A percentile compares a stretch with the other conserved stretches of the same genome.
Evolutionary conservation across 2,329 filamentous ascomycete genomes (phyloP).

Genomic region (Orbilia javanica): DNA sequence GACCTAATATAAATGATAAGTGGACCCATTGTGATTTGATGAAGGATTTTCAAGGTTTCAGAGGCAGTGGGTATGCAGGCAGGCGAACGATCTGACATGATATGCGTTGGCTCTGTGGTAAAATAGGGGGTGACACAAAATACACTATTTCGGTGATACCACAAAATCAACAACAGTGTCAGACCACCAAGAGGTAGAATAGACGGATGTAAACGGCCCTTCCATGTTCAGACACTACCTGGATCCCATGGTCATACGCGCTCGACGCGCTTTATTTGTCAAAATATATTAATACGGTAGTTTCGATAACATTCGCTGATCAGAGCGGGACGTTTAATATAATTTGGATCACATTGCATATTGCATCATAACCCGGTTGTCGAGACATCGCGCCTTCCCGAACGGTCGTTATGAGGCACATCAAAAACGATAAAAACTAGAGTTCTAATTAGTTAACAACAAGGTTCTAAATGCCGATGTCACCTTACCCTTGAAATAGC

Average conservation of each 20-base stretch:
- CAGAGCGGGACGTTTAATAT: background rate
- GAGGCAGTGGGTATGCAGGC: no score
- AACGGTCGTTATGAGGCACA: conserved; percentile 5
- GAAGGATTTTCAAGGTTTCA: background rate
- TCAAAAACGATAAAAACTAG: background rate
- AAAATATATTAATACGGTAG: background rate
- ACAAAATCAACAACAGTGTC: conserved; percentile 15
- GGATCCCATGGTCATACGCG: background rate
- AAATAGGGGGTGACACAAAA: background rate
- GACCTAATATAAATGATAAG: background rate
- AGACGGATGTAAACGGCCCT: background rate
- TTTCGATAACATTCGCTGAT: background rate
- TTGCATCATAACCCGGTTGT: background rate
- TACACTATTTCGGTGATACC: background rate
- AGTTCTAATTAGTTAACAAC: background rate
- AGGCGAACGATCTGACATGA: background rate
- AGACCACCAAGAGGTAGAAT: background rate
- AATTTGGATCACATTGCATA: no score
- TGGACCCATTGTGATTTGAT: background rate
- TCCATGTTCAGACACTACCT: background rate
- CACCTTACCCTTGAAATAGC: conserved; percentile 18
- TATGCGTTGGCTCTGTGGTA: conserved; percentile 3
- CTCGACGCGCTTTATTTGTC: background rate
- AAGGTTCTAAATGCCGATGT: background rate
- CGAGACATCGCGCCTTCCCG: conserved; percentile 1